Conservation (phyloP, 2,329 filamentous ascomycete species). For the Nothophaeocryptopus gaeumannii region DNA sequence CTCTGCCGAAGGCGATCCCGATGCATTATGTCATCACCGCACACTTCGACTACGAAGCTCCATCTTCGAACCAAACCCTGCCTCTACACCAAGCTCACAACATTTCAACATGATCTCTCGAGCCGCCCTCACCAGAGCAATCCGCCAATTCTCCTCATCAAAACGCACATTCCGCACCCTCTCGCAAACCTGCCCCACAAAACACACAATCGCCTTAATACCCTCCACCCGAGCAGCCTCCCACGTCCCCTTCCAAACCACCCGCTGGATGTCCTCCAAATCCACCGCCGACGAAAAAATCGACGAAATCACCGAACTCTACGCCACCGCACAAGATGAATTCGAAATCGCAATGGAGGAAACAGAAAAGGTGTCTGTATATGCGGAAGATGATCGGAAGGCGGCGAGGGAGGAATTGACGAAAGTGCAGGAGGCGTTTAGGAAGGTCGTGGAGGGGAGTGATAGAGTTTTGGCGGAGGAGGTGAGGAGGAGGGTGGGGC, state of each 20-base stretch:
- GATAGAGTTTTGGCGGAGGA: conserved; percentile 47
- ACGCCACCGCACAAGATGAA: conserved; percentile 39
- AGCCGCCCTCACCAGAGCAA: conserved; percentile 17
- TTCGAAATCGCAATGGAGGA: conserved; percentile 54
- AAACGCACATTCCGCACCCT: conserved; percentile 20
- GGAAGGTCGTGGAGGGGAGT: conserved; percentile 41
- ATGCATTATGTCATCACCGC: no score
- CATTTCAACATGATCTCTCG: conserved; percentile 24
- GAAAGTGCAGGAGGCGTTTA: conserved; percentile 49
- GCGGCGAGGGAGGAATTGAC: conserved; percentile 54
- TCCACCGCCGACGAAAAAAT: conserved; percentile 38
- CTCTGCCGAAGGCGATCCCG: no score
- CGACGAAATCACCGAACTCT: conserved; percentile 43
- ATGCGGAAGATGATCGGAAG: conserved; percentile 54
- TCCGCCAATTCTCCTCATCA: conserved; percentile 20
- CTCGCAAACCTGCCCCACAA: conserved; percentile 8
- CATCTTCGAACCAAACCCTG: no score
- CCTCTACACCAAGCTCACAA: no score
- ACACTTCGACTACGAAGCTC: no score
- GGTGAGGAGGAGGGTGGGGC: conserved; percentile 51
- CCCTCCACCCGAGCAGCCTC: conserved; percentile 23
- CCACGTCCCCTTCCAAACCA: conserved; percentile 24
- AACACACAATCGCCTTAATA: conserved; percentile 1
- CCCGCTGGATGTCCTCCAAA: conserved; percentile 31
- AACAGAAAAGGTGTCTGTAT: conserved; percentile 54